Conservation (phyloP, 2,329 filamentous ascomycete genomes). For the Hypoxylon sp. region DNA sequence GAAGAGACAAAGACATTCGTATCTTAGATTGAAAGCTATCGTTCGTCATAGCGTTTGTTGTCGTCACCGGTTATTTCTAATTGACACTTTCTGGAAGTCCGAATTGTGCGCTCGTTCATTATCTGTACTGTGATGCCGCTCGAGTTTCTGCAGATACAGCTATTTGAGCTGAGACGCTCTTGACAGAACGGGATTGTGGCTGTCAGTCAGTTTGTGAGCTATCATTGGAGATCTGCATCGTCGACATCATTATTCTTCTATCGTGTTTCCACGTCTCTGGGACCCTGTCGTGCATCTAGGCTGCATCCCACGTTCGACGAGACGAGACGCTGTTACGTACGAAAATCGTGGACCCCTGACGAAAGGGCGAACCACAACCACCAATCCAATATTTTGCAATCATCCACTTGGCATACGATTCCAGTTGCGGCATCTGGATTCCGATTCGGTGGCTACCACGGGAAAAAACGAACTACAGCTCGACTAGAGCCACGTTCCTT, state of each 20-base stretch:
- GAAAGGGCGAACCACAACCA: conserved; percentile 24
- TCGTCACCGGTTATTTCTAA: conserved; percentile 11
- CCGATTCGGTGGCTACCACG: conserved; percentile 28
- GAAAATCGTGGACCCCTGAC: conserved; percentile 37
- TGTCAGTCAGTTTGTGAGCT: conserved; percentile 6
- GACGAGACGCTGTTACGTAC: conserved; percentile 42
- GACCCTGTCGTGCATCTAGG: conserved; percentile 35
- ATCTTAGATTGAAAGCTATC: conserved; percentile 5
- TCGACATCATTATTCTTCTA: conserved; percentile 38
- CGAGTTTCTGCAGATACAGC: conserved; percentile 25
- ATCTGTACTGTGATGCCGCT: conserved; percentile 29
- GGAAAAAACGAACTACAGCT: conserved; percentile 16
- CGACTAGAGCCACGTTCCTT: conserved; percentile 27
- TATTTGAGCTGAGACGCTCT: conserved; percentile 31
- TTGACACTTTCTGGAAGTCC: conserved; percentile 12
- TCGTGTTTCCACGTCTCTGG: conserved; percentile 39
- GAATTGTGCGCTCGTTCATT: conserved; percentile 14
- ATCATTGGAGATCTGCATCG: conserved; percentile 14
- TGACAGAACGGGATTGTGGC: conserved; percentile 23
- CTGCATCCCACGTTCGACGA: conserved; percentile 34
- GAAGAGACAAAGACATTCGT: conserved; percentile 1
- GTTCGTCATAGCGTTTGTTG: conserved; percentile 15
- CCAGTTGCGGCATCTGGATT: conserved; percentile 29
- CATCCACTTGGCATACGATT: conserved; percentile 28
- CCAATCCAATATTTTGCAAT: conserved; percentile 26